A percentile compares a stretch with the other conserved stretches of the same genome.
Evolutionary conservation across 768 basidiomycete genomes (phyloP).

Genomic region (Cystobasidium onofrii): DNA sequence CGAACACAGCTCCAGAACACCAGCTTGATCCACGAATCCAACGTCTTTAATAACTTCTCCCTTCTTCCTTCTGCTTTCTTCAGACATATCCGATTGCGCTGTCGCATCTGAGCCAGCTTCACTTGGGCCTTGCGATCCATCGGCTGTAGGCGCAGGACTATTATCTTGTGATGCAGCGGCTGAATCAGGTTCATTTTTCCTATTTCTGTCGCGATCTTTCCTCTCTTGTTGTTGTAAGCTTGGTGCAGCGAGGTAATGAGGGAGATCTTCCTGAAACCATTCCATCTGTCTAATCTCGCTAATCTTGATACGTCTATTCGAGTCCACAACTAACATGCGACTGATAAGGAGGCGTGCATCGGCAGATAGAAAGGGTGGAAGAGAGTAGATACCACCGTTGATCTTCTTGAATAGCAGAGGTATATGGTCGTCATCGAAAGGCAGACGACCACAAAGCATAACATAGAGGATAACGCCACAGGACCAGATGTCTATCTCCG

Average conservation of each 20-base stretch:
- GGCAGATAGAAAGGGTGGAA: constrained; percentile 67
- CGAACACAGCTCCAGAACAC: constrained; percentile 69
- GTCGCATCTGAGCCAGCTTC: neutral
- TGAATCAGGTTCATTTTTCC: neutral
- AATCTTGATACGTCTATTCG: constrained; percentile 86
- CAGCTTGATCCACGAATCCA: constrained; percentile 82
- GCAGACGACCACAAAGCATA: constrained; percentile 87
- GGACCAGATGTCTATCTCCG: constrained; percentile 98
- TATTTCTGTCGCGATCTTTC: neutral
- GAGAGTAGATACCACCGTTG: constrained; percentile 75
- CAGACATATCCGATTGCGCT: neutral
- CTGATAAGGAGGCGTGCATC: constrained; percentile 73
- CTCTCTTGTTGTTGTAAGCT: constrained; percentile 13
- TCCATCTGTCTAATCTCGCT: constrained; percentile 82
- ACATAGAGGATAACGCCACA: constrained; percentile 98
- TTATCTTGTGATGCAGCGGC: neutral
- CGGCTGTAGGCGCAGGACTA: neutral
- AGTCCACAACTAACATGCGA: constrained; percentile 87
- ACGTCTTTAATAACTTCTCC: constrained; percentile 53
- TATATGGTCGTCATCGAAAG: constrained; percentile 96
- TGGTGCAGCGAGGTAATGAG: constrained; percentile 65
- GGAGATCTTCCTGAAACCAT: constrained; percentile 78
- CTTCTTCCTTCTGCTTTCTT: constrained; percentile 34
- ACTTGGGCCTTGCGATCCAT: neutral
- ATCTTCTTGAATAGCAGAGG: constrained; percentile 89